Evolutionary conservation across 805 yeast genomes (phyloP).

Genomic region (Pichia nakasei): DNA sequence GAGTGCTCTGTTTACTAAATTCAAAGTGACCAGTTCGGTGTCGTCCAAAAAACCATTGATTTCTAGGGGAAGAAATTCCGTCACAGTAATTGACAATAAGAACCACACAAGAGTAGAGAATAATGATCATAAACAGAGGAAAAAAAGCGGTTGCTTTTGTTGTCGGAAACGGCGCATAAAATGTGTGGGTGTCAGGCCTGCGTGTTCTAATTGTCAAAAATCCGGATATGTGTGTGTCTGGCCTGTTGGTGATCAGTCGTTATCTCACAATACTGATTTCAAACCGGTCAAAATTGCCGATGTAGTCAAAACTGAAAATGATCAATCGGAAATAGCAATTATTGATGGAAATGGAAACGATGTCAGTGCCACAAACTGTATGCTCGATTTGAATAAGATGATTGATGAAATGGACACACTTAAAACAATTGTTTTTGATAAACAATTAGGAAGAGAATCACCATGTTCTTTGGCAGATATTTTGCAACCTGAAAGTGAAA

Average conservation of each 20-base stretch:
- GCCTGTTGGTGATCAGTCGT: constrained; percentile 12
- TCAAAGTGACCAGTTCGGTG: background rate
- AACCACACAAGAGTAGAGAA: background rate
- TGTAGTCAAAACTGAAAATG: background rate
- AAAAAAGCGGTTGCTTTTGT: constrained; percentile 18
- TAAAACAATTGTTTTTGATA: too few species aligned
- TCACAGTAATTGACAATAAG: background rate
- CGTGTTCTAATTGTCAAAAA: constrained; percentile 12
- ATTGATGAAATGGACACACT: too few species aligned
- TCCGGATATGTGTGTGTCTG: constrained; percentile 13
- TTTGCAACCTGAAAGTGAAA: too few species aligned
- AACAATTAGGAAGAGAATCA: too few species aligned
- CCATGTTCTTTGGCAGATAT: too few species aligned
- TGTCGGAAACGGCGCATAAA: constrained; percentile 20
- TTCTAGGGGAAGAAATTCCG: background rate
- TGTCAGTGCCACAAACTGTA: too few species aligned
- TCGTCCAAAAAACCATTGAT: too few species aligned
- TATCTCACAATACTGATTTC: constrained; percentile 14
- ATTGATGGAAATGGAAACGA: too few species aligned
- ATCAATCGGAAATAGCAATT: too few species aligned
- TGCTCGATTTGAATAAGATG: too few species aligned
- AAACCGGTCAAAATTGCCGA: constrained; percentile 8
- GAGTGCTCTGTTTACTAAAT: background rate
- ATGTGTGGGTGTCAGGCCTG: constrained; percentile 17
- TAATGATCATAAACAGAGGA: background rate